Conservation (phyloP, 306 rosid species). For the Quercus agrifolia region DNA sequence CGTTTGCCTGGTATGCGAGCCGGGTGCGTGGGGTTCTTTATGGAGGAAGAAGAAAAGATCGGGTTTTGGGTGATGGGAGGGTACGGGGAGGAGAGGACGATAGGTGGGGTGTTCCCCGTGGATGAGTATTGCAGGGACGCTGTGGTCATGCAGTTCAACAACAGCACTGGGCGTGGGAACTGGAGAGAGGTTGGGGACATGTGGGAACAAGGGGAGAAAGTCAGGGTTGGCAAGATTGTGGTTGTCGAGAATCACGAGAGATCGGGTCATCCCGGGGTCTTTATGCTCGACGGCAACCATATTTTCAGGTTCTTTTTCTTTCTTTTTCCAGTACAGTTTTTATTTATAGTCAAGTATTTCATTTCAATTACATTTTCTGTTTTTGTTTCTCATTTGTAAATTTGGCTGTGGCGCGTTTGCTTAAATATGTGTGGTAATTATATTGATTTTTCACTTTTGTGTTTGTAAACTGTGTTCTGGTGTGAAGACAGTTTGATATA, state of each 20-base stretch:
- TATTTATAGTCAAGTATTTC: background rate
- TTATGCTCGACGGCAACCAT: conserved; percentile 72
- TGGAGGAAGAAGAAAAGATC: conserved; percentile 32
- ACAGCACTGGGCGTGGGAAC: conserved; percentile 26
- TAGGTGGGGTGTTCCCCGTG: conserved; percentile 76
- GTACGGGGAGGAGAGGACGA: conserved; percentile 70
- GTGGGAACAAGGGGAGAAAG: conserved; percentile 65
- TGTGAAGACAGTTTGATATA: no score
- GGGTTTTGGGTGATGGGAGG: conserved; percentile 97
- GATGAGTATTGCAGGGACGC: conserved; percentile 68
- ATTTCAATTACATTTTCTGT: background rate
- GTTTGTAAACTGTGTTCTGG: no score
- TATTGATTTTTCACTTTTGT: no score
- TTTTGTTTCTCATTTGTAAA: background rate
- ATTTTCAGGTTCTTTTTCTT: conserved; percentile 53
- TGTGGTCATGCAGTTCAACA: conserved; percentile 58
- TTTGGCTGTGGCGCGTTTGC: no score
- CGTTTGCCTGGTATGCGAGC: conserved; percentile 69
- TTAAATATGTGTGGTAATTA: no score
- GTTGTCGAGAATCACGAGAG: conserved; percentile 42
- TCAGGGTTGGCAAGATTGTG: conserved; percentile 64
- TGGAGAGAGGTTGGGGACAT: conserved; percentile 77
- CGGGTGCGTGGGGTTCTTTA: conserved; percentile 80
- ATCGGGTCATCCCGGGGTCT: conserved; percentile 39
- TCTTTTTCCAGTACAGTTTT: background rate